Evolutionary conservation across 352 stramenopile species (phyloP).

Genomic region (Plasmopara viticola): DNA sequence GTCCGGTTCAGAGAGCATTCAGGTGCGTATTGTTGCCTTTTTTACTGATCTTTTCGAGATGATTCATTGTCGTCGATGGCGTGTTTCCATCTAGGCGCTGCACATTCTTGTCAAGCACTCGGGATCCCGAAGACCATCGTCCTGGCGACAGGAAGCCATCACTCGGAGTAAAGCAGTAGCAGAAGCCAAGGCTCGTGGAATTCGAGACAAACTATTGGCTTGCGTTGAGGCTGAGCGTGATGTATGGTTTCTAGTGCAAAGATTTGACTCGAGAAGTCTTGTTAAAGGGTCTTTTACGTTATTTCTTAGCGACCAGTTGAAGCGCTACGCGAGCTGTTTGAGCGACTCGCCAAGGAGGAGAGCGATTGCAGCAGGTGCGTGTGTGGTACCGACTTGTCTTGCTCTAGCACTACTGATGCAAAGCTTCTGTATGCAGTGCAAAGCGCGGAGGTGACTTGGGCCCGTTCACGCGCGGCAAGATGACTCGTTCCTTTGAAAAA

Average conservation of each 20-base stretch:
- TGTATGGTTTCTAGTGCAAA: conserved; percentile 22
- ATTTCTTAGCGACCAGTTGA: conserved; percentile 22
- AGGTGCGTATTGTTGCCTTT: conserved; percentile 12
- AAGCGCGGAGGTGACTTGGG: conserved; percentile 90
- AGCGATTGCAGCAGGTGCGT: conserved; percentile 83
- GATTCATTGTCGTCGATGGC: background rate
- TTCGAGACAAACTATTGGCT: conserved; percentile 75
- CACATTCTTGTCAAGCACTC: conserved; percentile 89
- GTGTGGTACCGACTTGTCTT: background rate
- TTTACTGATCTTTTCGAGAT: no score
- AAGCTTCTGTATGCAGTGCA: conserved; percentile 37
- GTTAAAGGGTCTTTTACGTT: conserved; percentile 1
- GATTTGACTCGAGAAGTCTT: background rate
- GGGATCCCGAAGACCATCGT: conserved; percentile 72
- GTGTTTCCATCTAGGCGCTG: conserved; percentile 31
- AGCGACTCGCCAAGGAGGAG: conserved; percentile 82
- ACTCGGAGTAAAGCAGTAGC: conserved; percentile 84
- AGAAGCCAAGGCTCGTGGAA: conserved; percentile 64
- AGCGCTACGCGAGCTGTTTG: conserved; percentile 64
- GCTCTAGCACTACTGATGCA: background rate
- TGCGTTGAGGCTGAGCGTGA: conserved; percentile 58
- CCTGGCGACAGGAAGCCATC: conserved; percentile 84
- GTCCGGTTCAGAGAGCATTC: conserved; percentile 36
- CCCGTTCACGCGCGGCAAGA: conserved; percentile 85
- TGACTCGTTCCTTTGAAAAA: conserved; percentile 90